Conservation (phyloP, 129 eudicot species). For the Helianthus annuus region HanXRQr2.0-SUNRISE NC_035445.2:54905701-54906200, state of each 20-base stretch:
- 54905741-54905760: conserved; percentile 79
- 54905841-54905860: conserved; percentile 69
- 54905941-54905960: conserved; percentile 77
- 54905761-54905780: conserved; percentile 65
- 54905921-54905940: conserved; percentile 83
- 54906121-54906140: no score
- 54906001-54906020: conserved; percentile 67
- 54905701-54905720: conserved; percentile 62
- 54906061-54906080: conserved; percentile 23
- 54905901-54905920: conserved; percentile 59
- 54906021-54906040: conserved; percentile 46
- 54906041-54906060: conserved; percentile 16
- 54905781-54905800: conserved; percentile 69
- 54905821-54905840: conserved; percentile 58
- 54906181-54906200: no score
- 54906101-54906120: neutral
- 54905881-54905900: conserved; percentile 59
- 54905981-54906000: conserved; percentile 77
- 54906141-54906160: no score
- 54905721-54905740: conserved; percentile 88
- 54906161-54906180: no score
- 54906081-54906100: neutral
- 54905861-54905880: conserved; percentile 69
- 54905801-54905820: conserved; percentile 53
- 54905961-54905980: conserved; percentile 93